Conservation (phyloP, 2,329 filamentous ascomycete genomes). For the Alternaria panax region DNA sequence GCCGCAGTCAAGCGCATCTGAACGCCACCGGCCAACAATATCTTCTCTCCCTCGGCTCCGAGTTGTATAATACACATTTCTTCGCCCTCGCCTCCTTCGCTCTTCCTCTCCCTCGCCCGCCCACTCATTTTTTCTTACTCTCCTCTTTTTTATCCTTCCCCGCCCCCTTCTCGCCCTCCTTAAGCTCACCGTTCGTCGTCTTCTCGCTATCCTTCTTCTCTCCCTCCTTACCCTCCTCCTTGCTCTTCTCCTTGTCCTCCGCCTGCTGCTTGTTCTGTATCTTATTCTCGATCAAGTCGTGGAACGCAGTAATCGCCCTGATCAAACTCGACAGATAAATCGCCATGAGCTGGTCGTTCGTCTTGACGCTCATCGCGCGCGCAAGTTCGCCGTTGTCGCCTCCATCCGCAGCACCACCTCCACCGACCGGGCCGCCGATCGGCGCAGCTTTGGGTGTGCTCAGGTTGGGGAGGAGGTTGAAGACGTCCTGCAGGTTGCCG, state of each 20-base stretch:
- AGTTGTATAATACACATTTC: slow-evolving; percentile 36
- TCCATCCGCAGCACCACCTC: slow-evolving; percentile 49
- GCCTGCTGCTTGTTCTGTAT: slow-evolving; percentile 98
- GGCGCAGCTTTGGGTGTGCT: slow-evolving; percentile 76
- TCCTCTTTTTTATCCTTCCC: slow-evolving; percentile 64
- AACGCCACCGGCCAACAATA: too few relatives aligned
- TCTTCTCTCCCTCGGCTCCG: neutral
- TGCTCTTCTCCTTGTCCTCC: slow-evolving; percentile 86
- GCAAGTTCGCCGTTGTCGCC: slow-evolving; percentile 82
- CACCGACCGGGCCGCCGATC: too few relatives aligned
- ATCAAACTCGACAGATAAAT: slow-evolving; percentile 98
- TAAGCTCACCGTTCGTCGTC: slow-evolving; percentile 51
- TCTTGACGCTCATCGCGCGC: slow-evolving; percentile 98
- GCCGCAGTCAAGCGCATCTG: neutral
- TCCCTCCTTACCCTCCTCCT: slow-evolving; percentile 66
- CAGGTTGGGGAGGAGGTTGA: slow-evolving; percentile 96
- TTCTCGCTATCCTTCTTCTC: slow-evolving; percentile 70
- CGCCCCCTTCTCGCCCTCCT: slow-evolving; percentile 63
- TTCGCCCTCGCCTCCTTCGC: slow-evolving; percentile 22
- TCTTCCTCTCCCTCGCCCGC: neutral
- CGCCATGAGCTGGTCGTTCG: slow-evolving; percentile 97
- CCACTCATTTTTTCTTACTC: slow-evolving; percentile 59
- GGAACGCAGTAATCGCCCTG: slow-evolving; percentile 96
- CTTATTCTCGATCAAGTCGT: slow-evolving; percentile 99
- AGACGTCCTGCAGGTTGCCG: slow-evolving; percentile 98